Evolutionary conservation across 1,284 basidiomycete genomes (phyloP), one percentile per base, ranked within the genome.

Genomic region (Leccinum angustisporum): DNA sequence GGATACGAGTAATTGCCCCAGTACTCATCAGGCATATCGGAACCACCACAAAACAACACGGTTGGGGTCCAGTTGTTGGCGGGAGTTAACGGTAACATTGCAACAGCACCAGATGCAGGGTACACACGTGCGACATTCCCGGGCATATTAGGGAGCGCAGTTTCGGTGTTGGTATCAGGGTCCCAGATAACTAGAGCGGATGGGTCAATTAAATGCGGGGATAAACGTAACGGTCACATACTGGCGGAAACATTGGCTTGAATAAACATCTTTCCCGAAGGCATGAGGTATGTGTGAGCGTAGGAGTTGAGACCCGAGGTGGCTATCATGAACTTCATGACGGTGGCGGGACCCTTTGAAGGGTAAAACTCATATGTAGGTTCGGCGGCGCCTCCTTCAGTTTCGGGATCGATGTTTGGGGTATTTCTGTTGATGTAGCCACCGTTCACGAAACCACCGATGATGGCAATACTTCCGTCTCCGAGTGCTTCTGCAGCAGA

Each of bases 301-400:
- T 96, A 98, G 5, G 95, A 82, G 77, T 98, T 98, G 69, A 96
- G 83, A 56, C 95, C 95, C 43, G 92, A 90, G 0, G 95, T 94
- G 50, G 85, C 81, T 63, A 85, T 77, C 78, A 97, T 84, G 78
- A 97, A 91, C 59, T 90, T 78, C 80, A 97, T 88, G 21, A 83
- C 78, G 67, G 86, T 79, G 2, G 88, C 71, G 54, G 78, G 74
- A 34, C 85, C 82, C 60, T 78, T 82, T 13, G 85, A 77, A n/a
- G 92, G 95, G 77, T 84, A 97, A 77, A 94, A 95, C 79, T 96
- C 90, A 68, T 83, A 90, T 0, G 88, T 91, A 14, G 85, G 83
- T 61, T 88, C 83, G 0, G 87, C 84, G 21, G 83, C 86, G 62
- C 85, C 72, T 60, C 89, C 89, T 70, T 88, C 85, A 65, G 78